Evolutionary conservation across 2,329 filamentous ascomycete species (phyloP), one percentile per base, ranked within the genome.

Genomic region (Colletotrichum abscissum): DNA sequence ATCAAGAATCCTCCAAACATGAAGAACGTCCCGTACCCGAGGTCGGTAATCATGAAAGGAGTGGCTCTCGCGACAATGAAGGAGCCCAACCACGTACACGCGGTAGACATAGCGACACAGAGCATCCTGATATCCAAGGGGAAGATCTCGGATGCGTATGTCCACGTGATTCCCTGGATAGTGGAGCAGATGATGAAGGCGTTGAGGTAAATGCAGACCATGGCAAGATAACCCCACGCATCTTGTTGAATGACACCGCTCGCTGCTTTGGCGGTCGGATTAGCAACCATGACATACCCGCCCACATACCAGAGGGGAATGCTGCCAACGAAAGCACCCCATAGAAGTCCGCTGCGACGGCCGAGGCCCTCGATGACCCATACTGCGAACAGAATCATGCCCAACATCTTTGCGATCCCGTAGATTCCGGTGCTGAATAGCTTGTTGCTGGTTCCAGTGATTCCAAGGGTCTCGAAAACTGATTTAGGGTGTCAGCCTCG

Each of bases 21-120:
- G 69, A 89, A 86, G 77, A 87, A 89, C 0, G 87, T 86, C 8
- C 88, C 88, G 75, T 87, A 89, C 0, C 82, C 81, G 0, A 85
- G 78, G 4, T 79, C 77, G 1, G 79, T 82, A 19, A 85, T 81
- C 84, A 85, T 85, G 70, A 84, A 84, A 0, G 83, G 83, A 0
- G 81, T 83, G 28, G 81, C 79, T 26, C 82, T 79, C 2, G 82
- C 82, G 57, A 85, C 82, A 76, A 84, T 78, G 72, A 85, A 84
- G 2, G 80, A 82, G 8, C 82, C 81, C 26, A 85, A 75, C 83
- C 83, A 85, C 2, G 80, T 81, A 30, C 79, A 80, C 0, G 81
- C 81, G 1, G 80, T 82, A 0, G 80, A 81, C 22, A 82, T 76
- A 1, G 81, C 80, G 2, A 80, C 79, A 35, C 79, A 81, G 2